Evolutionary conservation across 2,329 filamentous ascomycete genomes (phyloP).

Genomic region (Colletotrichum tropicicola): DNA sequence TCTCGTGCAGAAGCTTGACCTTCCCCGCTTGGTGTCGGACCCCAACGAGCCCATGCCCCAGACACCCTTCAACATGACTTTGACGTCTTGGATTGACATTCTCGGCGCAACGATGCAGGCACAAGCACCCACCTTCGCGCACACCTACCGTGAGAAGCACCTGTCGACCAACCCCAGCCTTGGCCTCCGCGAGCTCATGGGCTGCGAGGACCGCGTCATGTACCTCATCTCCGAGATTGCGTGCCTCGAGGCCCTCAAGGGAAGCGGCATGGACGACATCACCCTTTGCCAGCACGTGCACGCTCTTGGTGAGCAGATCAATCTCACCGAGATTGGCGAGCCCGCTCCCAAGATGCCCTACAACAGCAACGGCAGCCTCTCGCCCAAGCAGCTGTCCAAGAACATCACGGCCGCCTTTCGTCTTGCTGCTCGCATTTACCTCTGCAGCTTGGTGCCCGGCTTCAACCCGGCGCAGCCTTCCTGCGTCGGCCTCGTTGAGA

Average conservation of each 20-base stretch:
- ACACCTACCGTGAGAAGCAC: slow-evolving; percentile 96
- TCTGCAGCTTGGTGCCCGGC: slow-evolving; percentile 94
- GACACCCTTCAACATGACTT: slow-evolving; percentile 93
- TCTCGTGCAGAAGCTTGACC: slow-evolving; percentile 84
- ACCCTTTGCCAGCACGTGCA: slow-evolving; percentile 89
- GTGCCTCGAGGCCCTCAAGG: slow-evolving; percentile 90
- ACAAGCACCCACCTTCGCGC: slow-evolving; percentile 85
- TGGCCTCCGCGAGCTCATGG: slow-evolving; percentile 93
- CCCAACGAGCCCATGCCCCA: slow-evolving; percentile 67
- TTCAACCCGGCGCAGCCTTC: slow-evolving; percentile 80
- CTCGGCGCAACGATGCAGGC: slow-evolving; percentile 93
- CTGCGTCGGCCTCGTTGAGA: slow-evolving; percentile 80
- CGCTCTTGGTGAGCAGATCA: slow-evolving; percentile 87
- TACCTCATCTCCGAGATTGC: slow-evolving; percentile 98
- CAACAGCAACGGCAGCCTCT: slow-evolving; percentile 77
- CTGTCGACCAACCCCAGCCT: slow-evolving; percentile 72
- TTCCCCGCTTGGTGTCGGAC: slow-evolving; percentile 74
- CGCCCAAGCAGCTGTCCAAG: slow-evolving; percentile 82
- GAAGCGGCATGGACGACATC: slow-evolving; percentile 84
- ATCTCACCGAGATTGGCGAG: slow-evolving; percentile 76
- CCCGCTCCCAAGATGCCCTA: slow-evolving; percentile 67
- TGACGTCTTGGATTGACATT: slow-evolving; percentile 96
- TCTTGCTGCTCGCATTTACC: slow-evolving; percentile 90
- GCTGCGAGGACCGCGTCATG: slow-evolving; percentile 97
- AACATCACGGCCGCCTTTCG: slow-evolving; percentile 94